These are phyloP conservation scores for Penicillium capsulatum DNA, from an alignment of 2,329 filamentous ascomycete genomes.

Conservation along the genomic window DNA sequence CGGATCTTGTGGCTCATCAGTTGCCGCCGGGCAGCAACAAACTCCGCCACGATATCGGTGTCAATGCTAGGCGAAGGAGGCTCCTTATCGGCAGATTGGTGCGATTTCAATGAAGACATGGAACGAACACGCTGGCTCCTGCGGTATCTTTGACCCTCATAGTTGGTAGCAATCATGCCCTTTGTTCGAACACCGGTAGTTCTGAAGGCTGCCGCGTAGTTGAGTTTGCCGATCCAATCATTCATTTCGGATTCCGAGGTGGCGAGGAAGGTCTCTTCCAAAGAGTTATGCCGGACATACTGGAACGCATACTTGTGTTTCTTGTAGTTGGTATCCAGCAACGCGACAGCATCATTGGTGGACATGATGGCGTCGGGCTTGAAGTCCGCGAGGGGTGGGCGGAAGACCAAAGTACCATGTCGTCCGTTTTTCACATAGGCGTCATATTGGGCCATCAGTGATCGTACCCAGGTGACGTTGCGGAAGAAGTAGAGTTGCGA, in stretches of 20 bases:
- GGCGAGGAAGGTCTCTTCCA: constrained; percentile 86
- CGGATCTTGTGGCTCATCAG: constrained; percentile 79
- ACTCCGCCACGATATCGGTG: constrained; percentile 79
- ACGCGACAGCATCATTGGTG: constrained; percentile 84
- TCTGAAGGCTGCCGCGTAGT: constrained; percentile 91
- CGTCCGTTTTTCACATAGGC: constrained; percentile 73
- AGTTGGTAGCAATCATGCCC: constrained; percentile 76
- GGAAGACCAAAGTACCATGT: constrained; percentile 77
- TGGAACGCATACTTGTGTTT: constrained; percentile 93
- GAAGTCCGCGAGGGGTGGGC: constrained; percentile 83
- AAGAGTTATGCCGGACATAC: constrained; percentile 78
- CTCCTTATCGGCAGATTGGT: constrained; percentile 64
- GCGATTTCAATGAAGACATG: constrained; percentile 51
- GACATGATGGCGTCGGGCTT: constrained; percentile 93
- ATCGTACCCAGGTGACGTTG: constrained; percentile 89
- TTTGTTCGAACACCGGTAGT: constrained; percentile 88
- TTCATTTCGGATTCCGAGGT: constrained; percentile 90
- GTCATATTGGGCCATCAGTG: constrained; percentile 82
- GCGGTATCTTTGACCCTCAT: constrained; percentile 66
- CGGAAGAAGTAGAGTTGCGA: constrained; percentile 96
- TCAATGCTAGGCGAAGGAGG: constrained; percentile 69
- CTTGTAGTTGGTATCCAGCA: constrained; percentile 81
- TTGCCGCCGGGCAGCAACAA: constrained; percentile 73
- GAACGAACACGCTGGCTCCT: constrained; percentile 63
- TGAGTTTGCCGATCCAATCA: constrained; percentile 93